Conservation (phyloP, 2,329 filamentous ascomycete species). For the Pseudogymnoascus sp. region DNA sequence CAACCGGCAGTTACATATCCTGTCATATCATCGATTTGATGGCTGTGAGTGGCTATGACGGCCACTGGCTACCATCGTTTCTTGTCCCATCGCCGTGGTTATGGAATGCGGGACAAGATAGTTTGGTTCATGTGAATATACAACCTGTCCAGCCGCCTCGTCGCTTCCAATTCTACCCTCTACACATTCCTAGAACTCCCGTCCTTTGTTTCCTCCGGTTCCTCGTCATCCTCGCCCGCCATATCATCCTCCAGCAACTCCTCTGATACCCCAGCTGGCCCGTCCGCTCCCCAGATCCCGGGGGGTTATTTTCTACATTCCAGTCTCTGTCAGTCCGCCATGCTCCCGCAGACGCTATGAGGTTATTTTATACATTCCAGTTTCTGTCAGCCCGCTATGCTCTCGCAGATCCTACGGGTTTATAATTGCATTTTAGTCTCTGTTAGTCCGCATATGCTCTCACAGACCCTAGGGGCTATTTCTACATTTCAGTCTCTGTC, state of each 20-base stretch:
- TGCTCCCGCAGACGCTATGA: too few relatives aligned
- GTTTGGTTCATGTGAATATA: not conserved
- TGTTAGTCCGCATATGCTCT: too few relatives aligned
- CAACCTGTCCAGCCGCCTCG: not conserved
- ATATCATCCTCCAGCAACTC: slow-evolving; percentile 38
- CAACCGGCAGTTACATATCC: not conserved
- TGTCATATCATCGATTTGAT: not conserved
- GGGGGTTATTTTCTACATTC: not conserved
- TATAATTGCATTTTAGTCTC: too few relatives aligned
- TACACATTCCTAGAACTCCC: not conserved
- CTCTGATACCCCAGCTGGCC: slow-evolving; percentile 38
- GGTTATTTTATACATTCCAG: not conserved
- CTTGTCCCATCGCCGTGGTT: not conserved
- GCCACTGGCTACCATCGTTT: too few relatives aligned
- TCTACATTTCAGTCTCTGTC: not conserved
- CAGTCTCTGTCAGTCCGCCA: not conserved
- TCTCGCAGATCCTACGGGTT: too few relatives aligned
- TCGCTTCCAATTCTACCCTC: not conserved
- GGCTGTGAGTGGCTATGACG: not conserved
- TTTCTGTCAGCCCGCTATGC: not conserved
- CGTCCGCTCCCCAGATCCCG: not conserved
- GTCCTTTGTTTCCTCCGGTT: not conserved
- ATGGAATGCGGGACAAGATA: not conserved
- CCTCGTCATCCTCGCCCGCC: slow-evolving; percentile 12
- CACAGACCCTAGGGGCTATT: not conserved